Conservation (phyloP, 1,284 basidiomycete species). For the Ustilago tritici region DNA sequence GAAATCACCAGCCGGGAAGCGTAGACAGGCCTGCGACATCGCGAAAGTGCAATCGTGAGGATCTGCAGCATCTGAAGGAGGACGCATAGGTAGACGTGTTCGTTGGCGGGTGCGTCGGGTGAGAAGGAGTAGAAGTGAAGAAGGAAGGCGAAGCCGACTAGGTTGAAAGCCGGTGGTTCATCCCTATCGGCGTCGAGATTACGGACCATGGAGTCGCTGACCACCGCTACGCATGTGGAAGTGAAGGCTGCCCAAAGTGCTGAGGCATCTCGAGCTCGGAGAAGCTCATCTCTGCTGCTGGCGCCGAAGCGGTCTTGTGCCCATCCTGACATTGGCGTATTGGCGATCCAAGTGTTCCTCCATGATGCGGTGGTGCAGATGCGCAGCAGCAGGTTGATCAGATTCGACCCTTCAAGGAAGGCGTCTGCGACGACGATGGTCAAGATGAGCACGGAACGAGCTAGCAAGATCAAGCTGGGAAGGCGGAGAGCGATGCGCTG, state of each 20-base stretch:
- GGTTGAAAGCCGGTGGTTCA: slow-evolving; percentile 62
- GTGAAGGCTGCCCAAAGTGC: slow-evolving; percentile 54
- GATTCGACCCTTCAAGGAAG: slow-evolving; percentile 28
- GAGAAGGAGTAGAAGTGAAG: slow-evolving; percentile 59
- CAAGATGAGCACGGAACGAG: slow-evolving; percentile 44
- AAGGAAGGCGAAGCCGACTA: slow-evolving; percentile 62
- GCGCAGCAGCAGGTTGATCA: slow-evolving; percentile 18
- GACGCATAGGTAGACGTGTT: slow-evolving; percentile 63
- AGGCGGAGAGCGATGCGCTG: slow-evolving; percentile 55
- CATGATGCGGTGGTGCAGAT: slow-evolving; percentile 21
- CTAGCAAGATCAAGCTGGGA: slow-evolving; percentile 53
- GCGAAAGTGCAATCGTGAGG: slow-evolving; percentile 31
- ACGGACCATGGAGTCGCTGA: slow-evolving; percentile 48
- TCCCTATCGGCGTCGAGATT: slow-evolving; percentile 56
- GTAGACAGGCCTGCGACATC: slow-evolving; percentile 40
- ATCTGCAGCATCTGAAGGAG: slow-evolving; percentile 60
- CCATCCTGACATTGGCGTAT: slow-evolving; percentile 41
- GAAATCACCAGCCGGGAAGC: slow-evolving; percentile 54
- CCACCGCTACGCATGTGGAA: slow-evolving; percentile 42
- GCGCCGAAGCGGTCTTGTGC: slow-evolving; percentile 37
- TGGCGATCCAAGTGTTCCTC: slow-evolving; percentile 43
- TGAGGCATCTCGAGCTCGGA: slow-evolving; percentile 42
- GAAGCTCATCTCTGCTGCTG: slow-evolving; percentile 33
- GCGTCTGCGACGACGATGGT: slow-evolving; percentile 41
- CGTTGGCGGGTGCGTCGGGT: slow-evolving; percentile 51